Base-by-base conservation (phyloP, 2,329 filamentous ascomycete genomes). In the Ilyonectria sp. region DNA sequence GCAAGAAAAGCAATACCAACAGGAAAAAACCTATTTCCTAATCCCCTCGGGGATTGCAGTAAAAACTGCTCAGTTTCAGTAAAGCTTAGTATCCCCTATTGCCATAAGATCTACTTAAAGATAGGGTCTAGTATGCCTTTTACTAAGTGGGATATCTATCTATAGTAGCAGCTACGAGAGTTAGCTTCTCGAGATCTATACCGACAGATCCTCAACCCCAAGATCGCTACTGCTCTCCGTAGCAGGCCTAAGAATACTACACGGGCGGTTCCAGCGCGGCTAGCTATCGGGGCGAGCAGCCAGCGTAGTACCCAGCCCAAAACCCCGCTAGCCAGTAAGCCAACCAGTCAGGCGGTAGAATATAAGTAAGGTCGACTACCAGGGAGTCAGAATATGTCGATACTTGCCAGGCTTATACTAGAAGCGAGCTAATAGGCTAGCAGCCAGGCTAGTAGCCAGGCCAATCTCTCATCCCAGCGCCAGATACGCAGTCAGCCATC, bases 171-270 rank as follows among this genome's bases (percentile, higher is more conserved):
- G n/a, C 52, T 56, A 33, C 26, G 60, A 26, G 50, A 63, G 33
- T 35, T 35, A 29, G 26, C 52, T 31, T 63, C 60, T 19, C 60
- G 15, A 19, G 44, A 63, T 40, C 50, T 26, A 21, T 63, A 57
- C 15, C 52, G 50, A 46, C 40, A 50, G 44, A 63, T 63, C 29
- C 60, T 63, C 13, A 50, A 63, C 29, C 60, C 60, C 21, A 63
- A 63, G 52, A 63, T 63, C 40, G 43, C 60, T 21, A 57, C 54
- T 26, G 54, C 54, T 35, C 33, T 35, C 33, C 33, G 33, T 35
- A 35, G 33, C 33, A 35, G 33, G 33, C 33, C 33, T 35, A 35
- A 57, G 13, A 56, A 56, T 19, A 56, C 53, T 4, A 10, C 53
- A 26, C 33, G 43, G 31, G 53, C 53, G 37, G 33, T 44, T 56